Evolutionary conservation across 1,139 yeast genomes (phyloP).

Genomic region (Candida frijolesensis): DNA sequence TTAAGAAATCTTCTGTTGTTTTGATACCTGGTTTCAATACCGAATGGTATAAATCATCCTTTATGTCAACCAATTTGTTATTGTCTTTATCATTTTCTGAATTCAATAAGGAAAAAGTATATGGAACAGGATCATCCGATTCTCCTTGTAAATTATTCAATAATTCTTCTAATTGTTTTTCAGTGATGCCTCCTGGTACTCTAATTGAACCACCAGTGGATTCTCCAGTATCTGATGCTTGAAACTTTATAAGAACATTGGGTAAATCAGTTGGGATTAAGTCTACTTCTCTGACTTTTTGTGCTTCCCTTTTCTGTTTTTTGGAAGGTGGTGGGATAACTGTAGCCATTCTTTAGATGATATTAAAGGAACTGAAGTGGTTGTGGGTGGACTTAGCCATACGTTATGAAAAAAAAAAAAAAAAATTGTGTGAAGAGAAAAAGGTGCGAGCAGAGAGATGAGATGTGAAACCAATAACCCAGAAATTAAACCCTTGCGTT

Average conservation of each 20-base stretch:
- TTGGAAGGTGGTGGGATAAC: slow-evolving; percentile 92
- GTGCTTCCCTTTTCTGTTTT: slow-evolving; percentile 83
- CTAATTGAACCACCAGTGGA: slow-evolving; percentile 80
- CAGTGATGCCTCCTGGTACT: slow-evolving; percentile 89
- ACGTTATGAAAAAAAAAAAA: not conserved
- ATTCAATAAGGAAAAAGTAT: slow-evolving; percentile 70
- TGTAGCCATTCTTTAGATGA: slow-evolving; percentile 69
- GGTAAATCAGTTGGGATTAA: slow-evolving; percentile 78
- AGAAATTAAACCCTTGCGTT: not conserved
- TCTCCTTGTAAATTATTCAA: slow-evolving; percentile 72
- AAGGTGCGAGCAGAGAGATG: slow-evolving; percentile 7
- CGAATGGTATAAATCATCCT: slow-evolving; percentile 73
- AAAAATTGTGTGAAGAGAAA: not conserved
- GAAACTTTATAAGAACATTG: slow-evolving; percentile 83
- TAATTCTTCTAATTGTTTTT: slow-evolving; percentile 84
- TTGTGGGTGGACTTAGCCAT: too few species aligned
- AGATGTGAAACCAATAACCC: slow-evolving; percentile 3
- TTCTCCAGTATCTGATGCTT: slow-evolving; percentile 95
- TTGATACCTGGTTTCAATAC: slow-evolving; percentile 83
- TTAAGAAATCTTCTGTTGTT: slow-evolving; percentile 91
- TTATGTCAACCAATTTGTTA: slow-evolving; percentile 64
- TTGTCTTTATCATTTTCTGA: slow-evolving; percentile 36
- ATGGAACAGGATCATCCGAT: slow-evolving; percentile 85
- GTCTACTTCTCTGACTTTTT: slow-evolving; percentile 74
- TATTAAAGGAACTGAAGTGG: not conserved